Percentiles rank a stretch among this genome's conserved stretches.
These are phyloP conservation scores for Deakozyma indianensis DNA, from an alignment of 805 yeast species.

Conservation along the genomic window DNA sequence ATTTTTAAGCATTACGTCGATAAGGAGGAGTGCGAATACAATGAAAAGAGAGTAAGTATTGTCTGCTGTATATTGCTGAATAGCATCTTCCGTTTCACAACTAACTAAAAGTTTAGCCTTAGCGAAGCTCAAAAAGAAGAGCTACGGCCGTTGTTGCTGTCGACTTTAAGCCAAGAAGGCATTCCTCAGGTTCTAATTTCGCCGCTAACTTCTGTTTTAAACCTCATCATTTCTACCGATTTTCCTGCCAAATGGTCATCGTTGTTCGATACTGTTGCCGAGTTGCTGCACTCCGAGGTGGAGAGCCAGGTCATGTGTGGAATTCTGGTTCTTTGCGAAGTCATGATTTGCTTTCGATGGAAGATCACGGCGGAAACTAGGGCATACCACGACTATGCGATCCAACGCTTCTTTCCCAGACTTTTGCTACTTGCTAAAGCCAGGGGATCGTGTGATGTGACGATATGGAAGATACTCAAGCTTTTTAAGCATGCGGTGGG, in stretches of 20 bases:
- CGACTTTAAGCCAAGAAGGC: neutral
- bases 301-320: neutral
- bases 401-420: neutral
- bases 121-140: neutral
- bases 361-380: neutral
- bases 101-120: neutral
- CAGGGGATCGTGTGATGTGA: neutral
- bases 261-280: neutral
- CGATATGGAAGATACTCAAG: neutral
- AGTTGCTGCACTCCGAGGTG: neutral
- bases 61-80: neutral
- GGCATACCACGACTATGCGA: neutral
- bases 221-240: neutral
- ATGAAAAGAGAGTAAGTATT: neutral
- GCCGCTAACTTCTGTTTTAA: neutral
- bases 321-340: neutral
- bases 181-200: neutral
- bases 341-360: neutral
- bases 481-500: neutral
- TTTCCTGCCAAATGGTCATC: neutral
- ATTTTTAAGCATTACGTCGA: conserved; percentile 1
- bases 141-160: neutral
- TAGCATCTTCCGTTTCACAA: neutral
- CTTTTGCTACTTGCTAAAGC: neutral
- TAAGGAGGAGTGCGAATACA: neutral